phyloP scores from a whole-genome alignment of 768 basidiomycete genomes.

The Leccinellum albellum region DNA sequence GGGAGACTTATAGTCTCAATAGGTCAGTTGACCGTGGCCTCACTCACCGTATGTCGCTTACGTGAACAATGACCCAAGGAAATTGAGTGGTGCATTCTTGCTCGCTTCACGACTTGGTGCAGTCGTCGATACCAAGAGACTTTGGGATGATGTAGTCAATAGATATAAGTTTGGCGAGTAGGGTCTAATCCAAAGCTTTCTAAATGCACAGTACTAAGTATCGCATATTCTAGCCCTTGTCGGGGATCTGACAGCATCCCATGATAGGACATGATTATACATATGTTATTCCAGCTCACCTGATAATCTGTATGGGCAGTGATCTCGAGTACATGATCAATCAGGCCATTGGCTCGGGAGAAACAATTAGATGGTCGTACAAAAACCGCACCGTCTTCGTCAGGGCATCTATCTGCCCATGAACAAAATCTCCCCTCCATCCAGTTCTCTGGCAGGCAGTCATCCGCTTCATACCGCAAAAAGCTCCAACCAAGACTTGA shows the following conservation, averaged over 20 bases:
- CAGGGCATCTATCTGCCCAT: neutral
- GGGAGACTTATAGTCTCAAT: slow-evolving; percentile 94
- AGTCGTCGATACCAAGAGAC: slow-evolving; percentile 60
- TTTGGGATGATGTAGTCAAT: slow-evolving; percentile 73
- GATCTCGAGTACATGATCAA: neutral
- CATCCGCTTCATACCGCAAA: too few relatives aligned
- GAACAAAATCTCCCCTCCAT: neutral
- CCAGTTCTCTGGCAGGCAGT: neutral
- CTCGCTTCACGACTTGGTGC: slow-evolving; percentile 74
- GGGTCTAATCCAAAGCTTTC: neutral
- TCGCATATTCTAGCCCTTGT: neutral
- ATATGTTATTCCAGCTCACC: neutral
- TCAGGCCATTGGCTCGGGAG: neutral
- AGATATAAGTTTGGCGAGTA: slow-evolving; percentile 17
- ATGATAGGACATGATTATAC: neutral
- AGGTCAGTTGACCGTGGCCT: slow-evolving; percentile 43
- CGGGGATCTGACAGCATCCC: neutral
- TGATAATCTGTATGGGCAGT: neutral
- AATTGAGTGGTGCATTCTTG: slow-evolving; percentile 79
- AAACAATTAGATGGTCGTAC: neutral
- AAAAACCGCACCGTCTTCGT: neutral
- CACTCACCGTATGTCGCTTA: neutral
- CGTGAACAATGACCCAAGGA: slow-evolving; percentile 35
- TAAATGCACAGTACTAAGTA: neutral
- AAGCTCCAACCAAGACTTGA: neutral